These are phyloP conservation scores for Friedmanniomyces simplex DNA, from an alignment of 495 filamentous ascomycete species.

Conservation along the genomic window DNA sequence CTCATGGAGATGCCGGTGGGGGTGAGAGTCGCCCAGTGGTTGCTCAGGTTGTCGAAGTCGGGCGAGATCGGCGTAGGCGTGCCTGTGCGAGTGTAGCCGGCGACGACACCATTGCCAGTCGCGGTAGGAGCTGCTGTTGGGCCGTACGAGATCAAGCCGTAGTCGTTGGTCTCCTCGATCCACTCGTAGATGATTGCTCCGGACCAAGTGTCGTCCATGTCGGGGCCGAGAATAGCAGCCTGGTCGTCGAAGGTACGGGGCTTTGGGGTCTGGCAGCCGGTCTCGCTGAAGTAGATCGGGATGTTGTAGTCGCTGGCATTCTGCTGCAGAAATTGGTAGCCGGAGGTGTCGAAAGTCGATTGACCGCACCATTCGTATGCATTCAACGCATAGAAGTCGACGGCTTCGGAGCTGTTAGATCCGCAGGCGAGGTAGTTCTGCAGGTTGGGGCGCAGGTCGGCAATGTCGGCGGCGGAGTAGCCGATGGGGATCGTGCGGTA, in stretches of 20 bases:
- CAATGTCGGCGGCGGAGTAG: conserved; percentile 81
- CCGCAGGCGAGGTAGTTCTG: conserved; percentile 83
- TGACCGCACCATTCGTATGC: conserved; percentile 82
- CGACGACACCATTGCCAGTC: conserved; percentile 25
- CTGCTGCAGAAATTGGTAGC: conserved; percentile 56
- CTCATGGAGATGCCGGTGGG: conserved; percentile 56
- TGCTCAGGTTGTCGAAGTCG: conserved; percentile 68
- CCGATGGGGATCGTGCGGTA: conserved; percentile 78
- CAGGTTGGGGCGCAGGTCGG: conserved; percentile 68
- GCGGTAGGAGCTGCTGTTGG: conserved; percentile 3
- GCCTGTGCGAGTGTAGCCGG: conserved; percentile 57
- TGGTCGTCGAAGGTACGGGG: conserved; percentile 73
- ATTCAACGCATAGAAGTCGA: conserved; percentile 81
- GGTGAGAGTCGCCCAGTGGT: conserved; percentile 61
- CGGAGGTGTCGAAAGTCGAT: conserved; percentile 51
- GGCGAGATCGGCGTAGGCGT: conserved; percentile 64
- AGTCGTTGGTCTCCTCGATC: conserved; percentile 77
- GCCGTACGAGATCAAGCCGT: conserved; percentile 76
- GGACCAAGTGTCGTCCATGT: conserved; percentile 69
- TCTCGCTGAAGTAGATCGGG: conserved; percentile 46
- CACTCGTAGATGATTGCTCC: conserved; percentile 84
- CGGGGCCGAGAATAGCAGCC: conserved; percentile 56
- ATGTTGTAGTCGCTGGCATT: conserved; percentile 53
- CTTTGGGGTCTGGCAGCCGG: conserved; percentile 43
- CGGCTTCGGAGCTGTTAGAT: conserved; percentile 51